phyloP scores from a whole-genome alignment of 2,329 filamentous ascomycete genomes.

The Ophiocordyceps camponoti-floridani region DNA sequence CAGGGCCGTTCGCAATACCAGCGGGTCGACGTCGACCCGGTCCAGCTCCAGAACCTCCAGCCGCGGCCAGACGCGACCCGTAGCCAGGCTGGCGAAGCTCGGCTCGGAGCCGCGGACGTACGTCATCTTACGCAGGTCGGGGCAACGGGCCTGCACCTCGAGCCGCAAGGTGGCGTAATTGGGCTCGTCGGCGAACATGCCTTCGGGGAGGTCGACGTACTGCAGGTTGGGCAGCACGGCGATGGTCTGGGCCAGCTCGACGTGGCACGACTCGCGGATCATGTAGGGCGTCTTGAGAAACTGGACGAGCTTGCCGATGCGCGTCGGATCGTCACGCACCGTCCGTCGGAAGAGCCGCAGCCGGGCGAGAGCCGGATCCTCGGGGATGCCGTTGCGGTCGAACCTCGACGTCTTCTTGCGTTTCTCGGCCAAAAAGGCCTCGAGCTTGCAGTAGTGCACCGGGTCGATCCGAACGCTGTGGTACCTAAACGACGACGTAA shows the following conservation, averaged over 20 bases:
- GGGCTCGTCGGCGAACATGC: constrained; percentile 66
- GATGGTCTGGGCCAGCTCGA: constrained; percentile 70
- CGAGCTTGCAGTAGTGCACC: constrained; percentile 85
- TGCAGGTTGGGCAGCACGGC: constrained; percentile 69
- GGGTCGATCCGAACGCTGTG: constrained; percentile 82
- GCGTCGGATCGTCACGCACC: constrained; percentile 55
- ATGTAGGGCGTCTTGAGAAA: constrained; percentile 88
- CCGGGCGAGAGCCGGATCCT: constrained; percentile 61
- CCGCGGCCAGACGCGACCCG: constrained; percentile 46
- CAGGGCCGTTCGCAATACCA: constrained; percentile 52
- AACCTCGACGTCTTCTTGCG: constrained; percentile 59
- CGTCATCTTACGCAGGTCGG: constrained; percentile 74
- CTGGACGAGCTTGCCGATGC: constrained; percentile 51
- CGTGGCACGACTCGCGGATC: constrained; percentile 74
- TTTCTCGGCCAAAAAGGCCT: constrained; percentile 62
- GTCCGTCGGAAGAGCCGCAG: constrained; percentile 67
- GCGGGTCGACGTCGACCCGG: constrained; percentile 50
- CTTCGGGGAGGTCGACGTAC: constrained; percentile 82
- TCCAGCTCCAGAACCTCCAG: constrained; percentile 59
- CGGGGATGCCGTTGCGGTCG: constrained; percentile 59
- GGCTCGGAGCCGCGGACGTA: constrained; percentile 65
- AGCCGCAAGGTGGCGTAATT: constrained; percentile 59
- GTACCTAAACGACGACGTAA: constrained; percentile 35
- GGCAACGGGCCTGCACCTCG: constrained; percentile 70
- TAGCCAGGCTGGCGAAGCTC: constrained; percentile 52